Percentiles rank a stretch among this genome's conserved stretches.
Evolutionary conservation across 305 asterid species (phyloP).

Genomic region (Lippia alba): DNA sequence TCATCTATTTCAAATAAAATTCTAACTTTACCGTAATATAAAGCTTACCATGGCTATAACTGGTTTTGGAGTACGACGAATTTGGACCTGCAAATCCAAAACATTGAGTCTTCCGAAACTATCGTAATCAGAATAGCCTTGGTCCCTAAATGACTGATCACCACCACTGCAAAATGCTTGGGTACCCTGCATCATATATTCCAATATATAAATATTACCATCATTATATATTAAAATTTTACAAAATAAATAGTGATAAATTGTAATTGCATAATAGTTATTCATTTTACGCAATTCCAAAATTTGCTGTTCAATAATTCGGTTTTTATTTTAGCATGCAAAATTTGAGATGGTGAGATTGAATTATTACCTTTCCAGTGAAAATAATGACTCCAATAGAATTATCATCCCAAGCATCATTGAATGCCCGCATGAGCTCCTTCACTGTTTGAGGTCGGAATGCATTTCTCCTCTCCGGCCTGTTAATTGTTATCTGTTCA

Average conservation of each 20-base stretch:
- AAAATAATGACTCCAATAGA: slow-evolving; percentile 82
- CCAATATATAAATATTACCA: neutral
- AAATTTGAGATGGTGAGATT: neutral
- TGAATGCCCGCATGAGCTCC: slow-evolving; percentile 88
- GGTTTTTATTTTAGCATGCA: neutral
- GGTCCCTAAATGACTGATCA: slow-evolving; percentile 81
- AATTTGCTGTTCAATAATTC: too few species aligned
- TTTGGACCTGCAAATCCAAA: slow-evolving; percentile 92
- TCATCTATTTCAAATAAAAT: too few species aligned
- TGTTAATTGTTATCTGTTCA: slow-evolving; percentile 76
- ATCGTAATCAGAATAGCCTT: slow-evolving; percentile 83
- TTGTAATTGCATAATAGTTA: too few species aligned
- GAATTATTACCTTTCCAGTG: slow-evolving; percentile 81
- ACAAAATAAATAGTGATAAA: too few species aligned
- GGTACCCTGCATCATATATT: slow-evolving; percentile 60
- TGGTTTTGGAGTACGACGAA: slow-evolving; percentile 90
- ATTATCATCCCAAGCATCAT: slow-evolving; percentile 89
- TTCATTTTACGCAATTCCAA: too few species aligned
- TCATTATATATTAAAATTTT: neutral
- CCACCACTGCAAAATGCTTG: slow-evolving; percentile 93
- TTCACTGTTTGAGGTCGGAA: slow-evolving; percentile 90
- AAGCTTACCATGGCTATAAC: slow-evolving; percentile 83
- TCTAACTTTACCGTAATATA: neutral
- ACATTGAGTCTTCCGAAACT: slow-evolving; percentile 84
- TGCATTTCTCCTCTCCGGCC: slow-evolving; percentile 94